phyloP scores from a whole-genome alignment of 441 rosid genomes.

The Kokia cookei region DNA sequence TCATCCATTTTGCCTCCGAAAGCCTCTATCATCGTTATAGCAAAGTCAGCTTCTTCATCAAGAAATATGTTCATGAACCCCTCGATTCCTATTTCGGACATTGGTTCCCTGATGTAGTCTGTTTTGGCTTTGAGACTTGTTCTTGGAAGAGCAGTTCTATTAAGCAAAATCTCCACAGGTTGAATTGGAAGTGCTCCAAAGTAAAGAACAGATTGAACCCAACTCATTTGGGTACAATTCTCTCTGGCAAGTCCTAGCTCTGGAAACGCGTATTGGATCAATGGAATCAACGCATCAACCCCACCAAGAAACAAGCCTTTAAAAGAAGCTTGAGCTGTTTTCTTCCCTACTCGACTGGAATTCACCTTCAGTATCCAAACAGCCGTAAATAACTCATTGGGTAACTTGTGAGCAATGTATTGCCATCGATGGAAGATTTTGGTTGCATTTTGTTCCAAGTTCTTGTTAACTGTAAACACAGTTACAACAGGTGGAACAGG shows the following conservation, averaged over 20 bases:
- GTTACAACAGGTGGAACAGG: not conserved
- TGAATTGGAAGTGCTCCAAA: not conserved
- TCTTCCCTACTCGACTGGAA: not conserved
- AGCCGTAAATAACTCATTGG: not conserved
- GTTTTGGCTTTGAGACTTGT: conserved; percentile 14
- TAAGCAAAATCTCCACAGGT: not conserved
- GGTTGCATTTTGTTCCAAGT: no score
- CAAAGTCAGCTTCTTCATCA: not conserved
- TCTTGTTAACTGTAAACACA: not conserved
- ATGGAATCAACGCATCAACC: not conserved
- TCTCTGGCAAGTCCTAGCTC: not conserved
- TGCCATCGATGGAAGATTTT: not conserved
- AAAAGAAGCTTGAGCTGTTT: not conserved
- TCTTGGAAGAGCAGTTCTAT: not conserved
- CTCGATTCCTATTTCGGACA: conserved; percentile 1
- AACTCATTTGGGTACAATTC: not conserved
- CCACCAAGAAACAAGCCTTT: conserved; percentile 3
- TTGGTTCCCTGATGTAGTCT: conserved; percentile 18
- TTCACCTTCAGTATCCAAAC: not conserved
- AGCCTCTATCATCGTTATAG: conserved; percentile 20
- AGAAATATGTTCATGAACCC: conserved; percentile 11
- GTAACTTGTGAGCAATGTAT: not conserved
- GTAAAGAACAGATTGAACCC: conserved; percentile 6
- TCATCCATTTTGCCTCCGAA: conserved; percentile 41
- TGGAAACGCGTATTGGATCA: not conserved